A percentile compares a stretch with the other conserved stretches of the same genome.
phyloP scores from a whole-genome alignment of 2,329 filamentous ascomycete species.

The Fusarium anthophilum region DNA sequence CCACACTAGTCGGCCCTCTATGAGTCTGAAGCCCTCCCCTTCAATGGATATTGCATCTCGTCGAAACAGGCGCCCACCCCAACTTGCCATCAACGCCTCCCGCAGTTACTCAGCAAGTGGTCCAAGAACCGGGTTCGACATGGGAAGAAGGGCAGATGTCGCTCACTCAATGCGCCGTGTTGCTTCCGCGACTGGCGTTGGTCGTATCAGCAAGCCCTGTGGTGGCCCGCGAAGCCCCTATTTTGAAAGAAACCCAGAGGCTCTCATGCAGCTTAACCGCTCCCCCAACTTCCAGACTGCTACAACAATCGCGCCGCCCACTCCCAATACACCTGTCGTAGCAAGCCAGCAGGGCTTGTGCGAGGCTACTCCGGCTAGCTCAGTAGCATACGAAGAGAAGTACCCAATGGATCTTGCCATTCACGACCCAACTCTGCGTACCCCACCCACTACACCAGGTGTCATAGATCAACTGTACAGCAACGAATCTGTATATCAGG shows the following conservation, averaged over 20 bases:
- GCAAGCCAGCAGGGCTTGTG: constrained; percentile 49
- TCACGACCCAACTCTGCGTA: constrained; percentile 59
- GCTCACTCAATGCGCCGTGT: constrained; percentile 63
- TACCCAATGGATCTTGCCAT: constrained; percentile 43
- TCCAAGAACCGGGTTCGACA: constrained; percentile 60
- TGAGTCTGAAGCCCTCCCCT: constrained; percentile 58
- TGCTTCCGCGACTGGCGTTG: constrained; percentile 59
- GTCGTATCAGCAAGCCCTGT: constrained; percentile 46
- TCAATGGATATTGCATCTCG: constrained; percentile 64
- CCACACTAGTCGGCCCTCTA: constrained; percentile 30
- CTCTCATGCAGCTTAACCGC: constrained; percentile 54
- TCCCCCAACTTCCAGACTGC: constrained; percentile 54
- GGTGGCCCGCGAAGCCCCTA: constrained; percentile 50
- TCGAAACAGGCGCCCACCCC: constrained; percentile 56
- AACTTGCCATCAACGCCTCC: constrained; percentile 57
- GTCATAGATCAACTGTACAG: constrained; percentile 54
- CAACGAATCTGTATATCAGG: constrained; percentile 52
- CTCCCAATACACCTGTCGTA: constrained; percentile 59
- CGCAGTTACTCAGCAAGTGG: constrained; percentile 55
- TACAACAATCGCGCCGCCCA: constrained; percentile 57
- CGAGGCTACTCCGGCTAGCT: constrained; percentile 52
- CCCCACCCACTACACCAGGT: constrained; percentile 64
- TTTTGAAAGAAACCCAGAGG: constrained; percentile 58
- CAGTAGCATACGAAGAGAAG: constrained; percentile 46
- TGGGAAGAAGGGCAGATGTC: constrained; percentile 55